Base-by-base conservation (phyloP, 768 basidiomycete species). In the Naganishia kalamii region DNA sequence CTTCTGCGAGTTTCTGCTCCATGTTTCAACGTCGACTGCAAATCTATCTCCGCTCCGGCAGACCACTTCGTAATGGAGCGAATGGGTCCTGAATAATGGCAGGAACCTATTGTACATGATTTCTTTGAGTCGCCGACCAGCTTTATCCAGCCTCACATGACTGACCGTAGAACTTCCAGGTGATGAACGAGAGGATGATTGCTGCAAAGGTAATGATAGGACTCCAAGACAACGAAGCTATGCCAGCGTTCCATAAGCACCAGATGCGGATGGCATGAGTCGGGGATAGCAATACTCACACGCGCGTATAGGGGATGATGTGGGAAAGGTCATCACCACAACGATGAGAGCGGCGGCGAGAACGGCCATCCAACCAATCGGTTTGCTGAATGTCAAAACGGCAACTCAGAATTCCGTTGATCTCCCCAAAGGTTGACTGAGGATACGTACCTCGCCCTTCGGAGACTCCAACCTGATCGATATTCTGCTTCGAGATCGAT, bases 71-170 rank as follows among this genome's bases (percentile, higher is more conserved):
- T 80, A 13, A 78, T 69, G 15, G 79, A 73, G 65, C 74, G 72
- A 63, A 81, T 80, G 1, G 80, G 80, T 0, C 80, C 80, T 23
- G 79, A 77, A 69, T 80, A 81, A 51, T 79, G 74, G 0, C 62
- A 60, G 63, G 66, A 62, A 41, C 62, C 70, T 54, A 70, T 66
- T 70, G 51, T 1, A 33, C 13, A 15, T 44, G 7, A 15, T 21
- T 33, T 27, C 2, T 50, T 40, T 13, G 35, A 19, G 15, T 50
- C 12, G 17, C 7, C n/a, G 3, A 15, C 17, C 5, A 3, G 17
- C 15, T 13, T 25, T 27, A 8, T 7, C 1, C 35, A 27, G 40
- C 54, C 33, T 29, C 15, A 29, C n/a, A 48, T 7, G 29, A 68
- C 75, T 48, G 21, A 78, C 79, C 80, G 65, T 80, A 81, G 12